Evolutionary conservation across 1,284 basidiomycete genomes (phyloP).

Genomic region (Cutaneotrichosporon curvatum): DNA sequence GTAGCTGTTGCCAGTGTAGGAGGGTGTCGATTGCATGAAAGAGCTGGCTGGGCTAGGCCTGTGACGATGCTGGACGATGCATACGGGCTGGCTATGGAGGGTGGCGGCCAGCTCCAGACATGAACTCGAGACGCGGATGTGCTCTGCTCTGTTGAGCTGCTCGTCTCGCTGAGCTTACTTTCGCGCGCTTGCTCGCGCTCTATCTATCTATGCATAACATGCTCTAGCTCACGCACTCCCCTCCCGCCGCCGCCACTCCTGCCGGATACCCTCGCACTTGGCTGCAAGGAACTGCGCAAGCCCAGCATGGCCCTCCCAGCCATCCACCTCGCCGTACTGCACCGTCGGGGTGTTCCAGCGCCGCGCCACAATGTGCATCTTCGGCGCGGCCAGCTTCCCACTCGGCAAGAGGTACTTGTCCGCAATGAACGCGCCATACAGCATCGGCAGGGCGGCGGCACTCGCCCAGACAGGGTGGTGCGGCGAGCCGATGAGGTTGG

Average conservation of each 20-base stretch:
- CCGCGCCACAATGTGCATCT: constrained; percentile 21
- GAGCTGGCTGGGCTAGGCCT: too few species aligned
- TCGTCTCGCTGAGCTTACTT: too few species aligned
- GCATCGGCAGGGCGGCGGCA: constrained; percentile 29
- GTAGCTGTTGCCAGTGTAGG: too few species aligned
- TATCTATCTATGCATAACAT: too few species aligned
- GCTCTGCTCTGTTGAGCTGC: too few species aligned
- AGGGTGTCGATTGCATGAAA: too few species aligned
- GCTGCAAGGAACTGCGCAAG: constrained; percentile 21
- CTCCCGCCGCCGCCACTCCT: constrained; percentile 26
- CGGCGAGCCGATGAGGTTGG: constrained; percentile 34
- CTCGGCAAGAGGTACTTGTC: constrained; percentile 24
- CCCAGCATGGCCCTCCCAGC: constrained; percentile 26
- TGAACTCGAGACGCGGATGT: too few species aligned
- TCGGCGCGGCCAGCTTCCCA: constrained; percentile 25
- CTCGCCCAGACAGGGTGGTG: constrained; percentile 33
- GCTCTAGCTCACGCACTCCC: background rate
- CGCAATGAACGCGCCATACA: constrained; percentile 36
- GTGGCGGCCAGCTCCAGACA: too few species aligned
- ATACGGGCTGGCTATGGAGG: too few species aligned
- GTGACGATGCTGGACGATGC: too few species aligned
- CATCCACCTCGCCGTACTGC: constrained; percentile 35
- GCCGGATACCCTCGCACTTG: constrained; percentile 28
- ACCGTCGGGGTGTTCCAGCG: constrained; percentile 25
- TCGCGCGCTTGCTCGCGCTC: background rate